phyloP scores from a whole-genome alignment of 2,329 filamentous ascomycete species.

The Penicillium concentricum region DNA sequence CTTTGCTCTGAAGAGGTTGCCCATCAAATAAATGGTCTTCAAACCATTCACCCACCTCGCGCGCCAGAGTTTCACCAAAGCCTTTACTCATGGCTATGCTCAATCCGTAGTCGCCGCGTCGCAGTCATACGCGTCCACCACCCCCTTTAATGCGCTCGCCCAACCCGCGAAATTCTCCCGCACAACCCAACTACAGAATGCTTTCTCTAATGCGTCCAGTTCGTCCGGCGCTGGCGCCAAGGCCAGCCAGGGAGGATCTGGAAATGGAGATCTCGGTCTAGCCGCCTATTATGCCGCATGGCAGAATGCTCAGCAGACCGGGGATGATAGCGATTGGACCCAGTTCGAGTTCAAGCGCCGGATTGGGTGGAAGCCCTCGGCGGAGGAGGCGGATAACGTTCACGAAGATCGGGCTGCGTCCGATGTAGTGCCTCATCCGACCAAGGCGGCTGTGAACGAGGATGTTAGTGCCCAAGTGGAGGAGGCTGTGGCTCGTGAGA shows the following conservation, averaged over 20 bases:
- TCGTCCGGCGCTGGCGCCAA: conserved; percentile 53
- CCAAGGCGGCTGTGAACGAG: conserved; percentile 51
- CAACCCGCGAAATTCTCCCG: conserved; percentile 53
- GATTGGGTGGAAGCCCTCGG: conserved; percentile 77
- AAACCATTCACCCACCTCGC: conserved; percentile 77
- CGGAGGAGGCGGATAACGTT: conserved; percentile 39
- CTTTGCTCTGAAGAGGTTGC: conserved; percentile 63
- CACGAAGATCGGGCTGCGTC: conserved; percentile 27
- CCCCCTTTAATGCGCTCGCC: conserved; percentile 56
- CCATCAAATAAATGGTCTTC: conserved; percentile 82
- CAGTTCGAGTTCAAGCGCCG: conserved; percentile 86
- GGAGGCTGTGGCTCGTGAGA: conserved; percentile 77
- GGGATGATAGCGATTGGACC: conserved; percentile 77
- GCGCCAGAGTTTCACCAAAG: conserved; percentile 96
- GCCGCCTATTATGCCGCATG: conserved; percentile 91
- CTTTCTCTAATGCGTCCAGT: conserved; percentile 62
- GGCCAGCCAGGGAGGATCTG: conserved; percentile 59
- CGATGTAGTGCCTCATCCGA: conserved; percentile 59
- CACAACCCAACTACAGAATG: conserved; percentile 69
- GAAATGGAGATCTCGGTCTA: conserved; percentile 63
- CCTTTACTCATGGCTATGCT: conserved; percentile 95
- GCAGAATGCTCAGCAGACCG: conserved; percentile 71
- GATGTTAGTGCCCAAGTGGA: conserved; percentile 73
- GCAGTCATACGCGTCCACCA: conserved; percentile 74
- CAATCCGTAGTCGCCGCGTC: conserved; percentile 96